A percentile compares a stretch with the other conserved stretches of the same genome.
Evolutionary conservation across 2,329 filamentous ascomycete genomes (phyloP).

Genomic region (Ophiostoma himal-ulmi): DNA sequence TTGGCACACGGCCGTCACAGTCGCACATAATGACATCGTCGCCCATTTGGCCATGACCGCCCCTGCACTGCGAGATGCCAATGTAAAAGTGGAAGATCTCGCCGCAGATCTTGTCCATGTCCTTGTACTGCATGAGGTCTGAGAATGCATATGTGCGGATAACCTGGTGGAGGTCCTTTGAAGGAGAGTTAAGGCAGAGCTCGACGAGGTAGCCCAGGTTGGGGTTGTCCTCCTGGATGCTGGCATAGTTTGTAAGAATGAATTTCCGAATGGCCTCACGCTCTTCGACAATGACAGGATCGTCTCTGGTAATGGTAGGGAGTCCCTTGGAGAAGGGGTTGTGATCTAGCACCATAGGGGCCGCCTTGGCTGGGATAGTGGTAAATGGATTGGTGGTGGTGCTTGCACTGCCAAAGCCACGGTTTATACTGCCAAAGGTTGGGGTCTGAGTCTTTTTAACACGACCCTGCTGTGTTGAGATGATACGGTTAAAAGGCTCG

Average conservation of each 20-base stretch:
- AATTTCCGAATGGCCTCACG: neutral
- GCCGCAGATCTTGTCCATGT: conserved; percentile 18
- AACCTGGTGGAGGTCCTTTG: conserved; percentile 5
- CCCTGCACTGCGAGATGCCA: conserved; percentile 9
- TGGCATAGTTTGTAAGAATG: neutral
- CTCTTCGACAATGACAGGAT: neutral
- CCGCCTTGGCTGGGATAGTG: neutral
- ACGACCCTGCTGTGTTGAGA: neutral
- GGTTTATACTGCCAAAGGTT: neutral
- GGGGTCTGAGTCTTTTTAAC: neutral
- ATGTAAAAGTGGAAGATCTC: conserved; percentile 21
- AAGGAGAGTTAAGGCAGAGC: conserved; percentile 12
- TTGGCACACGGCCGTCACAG: conserved; percentile 23
- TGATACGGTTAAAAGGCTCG: neutral
- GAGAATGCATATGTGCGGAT: conserved; percentile 4
- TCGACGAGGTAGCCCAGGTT: conserved; percentile 7
- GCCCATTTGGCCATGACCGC: neutral
- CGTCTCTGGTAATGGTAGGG: neutral
- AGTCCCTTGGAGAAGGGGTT: neutral
- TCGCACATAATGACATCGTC: conserved; percentile 25
- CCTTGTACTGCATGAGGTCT: conserved; percentile 15
- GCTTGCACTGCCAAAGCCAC: neutral
- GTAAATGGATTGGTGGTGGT: too few relatives aligned
- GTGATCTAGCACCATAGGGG: neutral
- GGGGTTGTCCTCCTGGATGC: neutral